These are phyloP conservation scores for Aaosphaeria arxii DNA, from an alignment of 2,329 filamentous ascomycete species.

Conservation along the genomic window DNA sequence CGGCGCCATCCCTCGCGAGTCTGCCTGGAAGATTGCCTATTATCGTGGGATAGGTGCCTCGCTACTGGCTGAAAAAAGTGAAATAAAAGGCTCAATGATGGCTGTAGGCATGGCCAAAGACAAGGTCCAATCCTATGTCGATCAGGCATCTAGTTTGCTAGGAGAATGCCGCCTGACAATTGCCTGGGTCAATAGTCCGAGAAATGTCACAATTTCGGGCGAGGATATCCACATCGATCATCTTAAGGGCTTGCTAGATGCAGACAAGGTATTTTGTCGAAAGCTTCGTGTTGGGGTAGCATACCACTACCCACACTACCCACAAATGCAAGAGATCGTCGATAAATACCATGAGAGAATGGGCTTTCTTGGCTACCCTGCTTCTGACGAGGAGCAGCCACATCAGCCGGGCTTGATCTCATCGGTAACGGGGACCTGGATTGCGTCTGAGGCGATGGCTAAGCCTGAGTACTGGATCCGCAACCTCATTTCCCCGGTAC, in stretches of 20 bases:
- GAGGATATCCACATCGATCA: slow-evolving; percentile 36
- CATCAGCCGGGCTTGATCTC: background rate
- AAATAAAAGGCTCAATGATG: background rate
- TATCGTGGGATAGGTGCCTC: background rate
- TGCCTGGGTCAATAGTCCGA: background rate
- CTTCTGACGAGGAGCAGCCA: background rate
- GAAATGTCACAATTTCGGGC: slow-evolving; percentile 42
- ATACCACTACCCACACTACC: slow-evolving; percentile 39
- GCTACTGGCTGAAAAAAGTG: background rate
- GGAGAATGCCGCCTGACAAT: background rate
- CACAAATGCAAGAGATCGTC: slow-evolving; percentile 38
- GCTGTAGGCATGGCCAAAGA: background rate
- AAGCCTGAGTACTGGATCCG: slow-evolving; percentile 29
- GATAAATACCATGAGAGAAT: slow-evolving; percentile 18
- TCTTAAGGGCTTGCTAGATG: slow-evolving; percentile 27
- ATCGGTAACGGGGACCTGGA: slow-evolving; percentile 8
- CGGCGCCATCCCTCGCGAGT: slow-evolving; percentile 7
- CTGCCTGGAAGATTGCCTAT: slow-evolving; percentile 11
- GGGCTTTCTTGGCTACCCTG: background rate
- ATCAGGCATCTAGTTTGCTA: background rate
- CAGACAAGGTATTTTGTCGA: slow-evolving; percentile 37
- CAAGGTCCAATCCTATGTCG: no score
- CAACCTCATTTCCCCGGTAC: slow-evolving; percentile 38
- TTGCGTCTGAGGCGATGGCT: background rate
- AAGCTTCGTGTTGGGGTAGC: slow-evolving; percentile 43